Conservation (phyloP, 1,139 yeast species). For the Saccharomyces uvarum region DNA sequence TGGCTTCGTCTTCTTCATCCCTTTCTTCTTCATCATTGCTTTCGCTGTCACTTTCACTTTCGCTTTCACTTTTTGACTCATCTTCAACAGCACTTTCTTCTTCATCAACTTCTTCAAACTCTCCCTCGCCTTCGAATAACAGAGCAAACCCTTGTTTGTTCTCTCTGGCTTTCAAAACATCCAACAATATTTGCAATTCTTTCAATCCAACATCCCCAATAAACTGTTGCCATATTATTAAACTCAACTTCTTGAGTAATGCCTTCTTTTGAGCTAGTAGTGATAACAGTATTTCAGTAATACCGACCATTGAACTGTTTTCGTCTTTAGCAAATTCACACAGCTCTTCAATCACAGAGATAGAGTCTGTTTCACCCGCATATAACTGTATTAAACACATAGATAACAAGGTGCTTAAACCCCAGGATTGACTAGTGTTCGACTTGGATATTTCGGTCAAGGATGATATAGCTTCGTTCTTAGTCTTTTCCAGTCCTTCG, state of each 20-base stretch:
- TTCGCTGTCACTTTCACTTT: slow-evolving; percentile 47
- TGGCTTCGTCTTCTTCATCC: slow-evolving; percentile 56
- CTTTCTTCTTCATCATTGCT: slow-evolving; percentile 40
- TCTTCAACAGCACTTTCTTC: slow-evolving; percentile 71
- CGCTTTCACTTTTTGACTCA: slow-evolving; percentile 80
- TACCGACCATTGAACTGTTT: slow-evolving; percentile 45
- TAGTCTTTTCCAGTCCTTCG: slow-evolving; percentile 44
- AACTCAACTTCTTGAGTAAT: slow-evolving; percentile 62
- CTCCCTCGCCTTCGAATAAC: slow-evolving; percentile 62
- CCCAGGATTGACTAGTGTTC: slow-evolving; percentile 29
- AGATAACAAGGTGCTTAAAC: slow-evolving; percentile 61
- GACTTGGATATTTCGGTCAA: slow-evolving; percentile 43
- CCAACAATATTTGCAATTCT: slow-evolving; percentile 53
- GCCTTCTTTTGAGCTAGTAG: slow-evolving; percentile 67
- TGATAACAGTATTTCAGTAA: slow-evolving; percentile 74
- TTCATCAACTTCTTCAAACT: slow-evolving; percentile 61
- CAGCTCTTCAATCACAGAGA: slow-evolving; percentile 66
- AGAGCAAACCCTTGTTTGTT: slow-evolving; percentile 74
- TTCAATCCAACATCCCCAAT: slow-evolving; percentile 41
- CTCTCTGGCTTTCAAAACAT: slow-evolving; percentile 67
- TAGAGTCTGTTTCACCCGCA: slow-evolving; percentile 72
- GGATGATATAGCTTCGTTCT: slow-evolving; percentile 43
- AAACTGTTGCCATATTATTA: slow-evolving; percentile 69
- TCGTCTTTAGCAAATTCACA: slow-evolving; percentile 44
- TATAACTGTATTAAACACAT: slow-evolving; percentile 73